Evolutionary conservation across 768 basidiomycete species (phyloP), one percentile per base, ranked within the genome.

Genomic region (Paxillus involutus): DNA sequence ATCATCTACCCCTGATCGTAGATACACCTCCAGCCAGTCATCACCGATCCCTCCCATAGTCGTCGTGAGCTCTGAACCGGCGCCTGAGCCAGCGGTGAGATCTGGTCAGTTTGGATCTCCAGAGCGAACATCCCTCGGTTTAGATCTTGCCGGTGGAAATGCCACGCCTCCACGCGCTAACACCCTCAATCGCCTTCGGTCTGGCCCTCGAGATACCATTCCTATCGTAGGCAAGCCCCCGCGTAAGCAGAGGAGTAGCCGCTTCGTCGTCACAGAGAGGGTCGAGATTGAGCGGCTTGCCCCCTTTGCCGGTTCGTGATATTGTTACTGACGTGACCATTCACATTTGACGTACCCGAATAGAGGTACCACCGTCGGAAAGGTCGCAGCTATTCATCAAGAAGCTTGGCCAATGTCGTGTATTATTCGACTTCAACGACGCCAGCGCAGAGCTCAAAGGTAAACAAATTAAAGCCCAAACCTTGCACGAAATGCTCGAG

Each of bases 361-460:
- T 44, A 98, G 97, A 99, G 77, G 95, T 89, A 3, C 81, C 94
- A 47, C 83, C 87, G 5, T 83, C 78, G 60, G 97, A 98, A 70
- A 88, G 96, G 35, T 85, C 92, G 33, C 86, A 88, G 56, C 79
- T 99, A 36, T 98, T 99, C 71, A 77, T 98, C 66, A 92, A 82
- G 73, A 99, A 99, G 73, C 81, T 99, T 50, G 87, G 89, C 71
- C 97, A 99, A 69, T 98, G 96, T 75, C 86, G 90, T 52, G 94
- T 98, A 58, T 76, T 99, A 40, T 99, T 99, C 72, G 97, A 99
- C 75, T 99, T 99, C 74, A 98, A 98, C 68, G 97, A 99, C 69
- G 91, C 94, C 44, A 95, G 91, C 64, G 80, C 91, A 29, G 97
- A 99, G 64, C 82, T 99, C 66, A 91, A 89, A 71, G 95, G 94